Conservation (phyloP, 768 basidiomycete genomes). For the Panaeolus cyanescens region DNA sequence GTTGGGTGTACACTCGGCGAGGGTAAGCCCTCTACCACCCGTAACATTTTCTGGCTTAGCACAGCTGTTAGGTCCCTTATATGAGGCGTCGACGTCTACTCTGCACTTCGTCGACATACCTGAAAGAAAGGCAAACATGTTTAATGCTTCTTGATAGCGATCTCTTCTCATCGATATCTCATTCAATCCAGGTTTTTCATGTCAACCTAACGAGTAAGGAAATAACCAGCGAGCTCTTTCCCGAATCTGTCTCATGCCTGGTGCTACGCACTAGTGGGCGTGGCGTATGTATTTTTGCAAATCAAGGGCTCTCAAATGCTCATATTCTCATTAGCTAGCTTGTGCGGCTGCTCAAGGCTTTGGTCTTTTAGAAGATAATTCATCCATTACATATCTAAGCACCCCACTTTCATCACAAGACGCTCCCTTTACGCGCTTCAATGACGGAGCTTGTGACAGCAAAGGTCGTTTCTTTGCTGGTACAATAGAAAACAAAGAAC, state of each 20-base stretch:
- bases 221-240: constrained; percentile 48
- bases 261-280: constrained; percentile 47
- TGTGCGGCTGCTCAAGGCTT: constrained; percentile 62
- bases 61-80: constrained; percentile 53
- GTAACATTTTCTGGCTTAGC: not conserved
- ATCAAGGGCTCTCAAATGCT: not conserved
- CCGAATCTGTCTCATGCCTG: constrained; percentile 59
- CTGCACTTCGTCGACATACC: constrained; percentile 73
- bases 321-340: constrained; percentile 43
- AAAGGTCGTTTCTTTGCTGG: constrained; percentile 69
- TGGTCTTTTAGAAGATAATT: constrained; percentile 46
- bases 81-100: constrained; percentile 51
- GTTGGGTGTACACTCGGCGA: constrained; percentile 62
- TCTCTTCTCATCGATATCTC: constrained; percentile 6
- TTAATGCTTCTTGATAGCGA: not conserved
- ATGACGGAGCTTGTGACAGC: constrained; percentile 70
- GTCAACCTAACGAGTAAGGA: constrained; percentile 43
- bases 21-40: constrained; percentile 37
- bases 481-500: constrained; percentile 54
- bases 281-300: constrained; percentile 38
- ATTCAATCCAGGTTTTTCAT: constrained; percentile 48
- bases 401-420: constrained; percentile 50
- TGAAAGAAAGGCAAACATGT: constrained; percentile 44
- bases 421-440: constrained; percentile 55
- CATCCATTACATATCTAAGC: constrained; percentile 48